Percentiles rank a stretch among this genome's conserved stretches.
Evolutionary conservation across 495 filamentous ascomycete species (phyloP).

Genomic region (Hypoxylon fuscum): DNA sequence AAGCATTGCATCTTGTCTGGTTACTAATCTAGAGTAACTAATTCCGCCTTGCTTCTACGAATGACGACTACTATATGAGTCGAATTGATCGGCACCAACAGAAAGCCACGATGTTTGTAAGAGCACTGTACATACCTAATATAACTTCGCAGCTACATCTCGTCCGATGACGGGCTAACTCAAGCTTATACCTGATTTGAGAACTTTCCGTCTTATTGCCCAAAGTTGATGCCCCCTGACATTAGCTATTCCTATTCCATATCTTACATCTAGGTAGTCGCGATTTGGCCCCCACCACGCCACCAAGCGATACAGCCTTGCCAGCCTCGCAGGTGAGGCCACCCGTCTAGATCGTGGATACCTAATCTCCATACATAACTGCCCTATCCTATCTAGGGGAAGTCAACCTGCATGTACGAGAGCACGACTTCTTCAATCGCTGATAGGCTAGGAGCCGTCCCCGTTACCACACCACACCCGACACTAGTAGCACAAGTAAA

Average conservation of each 20-base stretch:
- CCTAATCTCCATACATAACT: slow-evolving; percentile 18
- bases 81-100: not conserved
- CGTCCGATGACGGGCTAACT: not conserved
- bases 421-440: slow-evolving; percentile 5
- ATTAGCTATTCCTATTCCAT: not conserved
- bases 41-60: not conserved
- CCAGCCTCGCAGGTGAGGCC: slow-evolving; percentile 39
- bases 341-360: slow-evolving; percentile 36
- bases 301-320: slow-evolving; percentile 19
- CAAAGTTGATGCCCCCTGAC: too few species aligned
- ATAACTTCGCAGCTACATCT: not conserved
- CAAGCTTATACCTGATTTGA: too few species aligned
- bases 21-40: slow-evolving; percentile 9
- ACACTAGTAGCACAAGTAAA: slow-evolving; percentile 21
- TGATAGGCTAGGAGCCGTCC: slow-evolving; percentile 21
- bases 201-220: too few species aligned
- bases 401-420: slow-evolving; percentile 28
- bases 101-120: not conserved
- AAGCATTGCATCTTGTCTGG: slow-evolving; percentile 12
- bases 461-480: slow-evolving; percentile 8
- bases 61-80: slow-evolving; percentile 1
- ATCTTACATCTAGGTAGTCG: slow-evolving; percentile 12
- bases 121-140: too few species aligned
- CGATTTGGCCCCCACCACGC: slow-evolving; percentile 24
- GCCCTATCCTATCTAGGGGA: slow-evolving; percentile 16